These are phyloP conservation scores for Austroboletus olivaceoglutinosus DNA, from an alignment of 1,284 basidiomycete genomes.

Conservation along the genomic window DNA sequence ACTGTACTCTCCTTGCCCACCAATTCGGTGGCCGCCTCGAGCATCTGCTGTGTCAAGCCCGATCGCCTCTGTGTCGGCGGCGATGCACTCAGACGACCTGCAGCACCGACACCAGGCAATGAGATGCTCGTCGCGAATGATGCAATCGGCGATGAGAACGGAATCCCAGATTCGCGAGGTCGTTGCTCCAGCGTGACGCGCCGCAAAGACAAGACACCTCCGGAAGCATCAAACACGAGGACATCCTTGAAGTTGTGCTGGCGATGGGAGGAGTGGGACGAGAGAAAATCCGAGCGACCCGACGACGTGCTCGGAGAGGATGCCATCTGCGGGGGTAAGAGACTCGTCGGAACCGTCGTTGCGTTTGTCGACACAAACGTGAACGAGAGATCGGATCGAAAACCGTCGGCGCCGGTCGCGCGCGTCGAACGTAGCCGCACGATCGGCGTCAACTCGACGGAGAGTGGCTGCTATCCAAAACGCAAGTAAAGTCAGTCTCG, in stretches of 20 bases:
- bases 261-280: constrained; percentile 34
- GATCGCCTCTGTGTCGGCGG: constrained; percentile 29
- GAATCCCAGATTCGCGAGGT: constrained; percentile 28
- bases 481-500: constrained; percentile 3
- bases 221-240: constrained; percentile 61
- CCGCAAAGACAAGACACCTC: constrained; percentile 55
- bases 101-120: constrained; percentile 41
- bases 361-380: constrained; percentile 48
- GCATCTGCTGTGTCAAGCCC: constrained; percentile 33
- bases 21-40: constrained; percentile 44
- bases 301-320: constrained; percentile 35
- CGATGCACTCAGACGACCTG: constrained; percentile 31
- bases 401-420: constrained; percentile 32
- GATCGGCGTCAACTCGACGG: constrained; percentile 55
- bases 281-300: constrained; percentile 36
- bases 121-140: constrained; percentile 44
- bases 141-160: constrained; percentile 35
- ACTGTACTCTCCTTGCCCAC: constrained; percentile 51
- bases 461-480: constrained; percentile 45
- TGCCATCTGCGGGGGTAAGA: constrained; percentile 36
- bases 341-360: constrained; percentile 37
- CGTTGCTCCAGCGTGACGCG: constrained; percentile 49
- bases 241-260: constrained; percentile 58
- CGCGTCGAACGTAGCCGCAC: constrained; percentile 51
- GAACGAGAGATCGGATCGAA: constrained; percentile 49